Base-by-base conservation (phyloP, 306 rosid species). In the Inga leiocalycina region DNA sequence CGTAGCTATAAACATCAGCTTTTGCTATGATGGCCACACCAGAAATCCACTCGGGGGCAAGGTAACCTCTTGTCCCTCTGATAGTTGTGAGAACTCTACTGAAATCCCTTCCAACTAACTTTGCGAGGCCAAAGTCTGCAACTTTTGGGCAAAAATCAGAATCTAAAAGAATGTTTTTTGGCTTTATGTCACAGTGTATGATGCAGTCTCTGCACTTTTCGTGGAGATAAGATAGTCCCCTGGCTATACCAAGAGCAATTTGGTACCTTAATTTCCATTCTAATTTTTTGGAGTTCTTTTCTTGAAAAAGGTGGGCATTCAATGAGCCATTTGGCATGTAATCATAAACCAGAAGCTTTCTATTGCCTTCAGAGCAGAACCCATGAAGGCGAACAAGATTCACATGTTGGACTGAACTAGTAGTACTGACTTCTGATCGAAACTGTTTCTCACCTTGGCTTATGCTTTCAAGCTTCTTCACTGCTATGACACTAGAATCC, bases 1-100 rank as follows among this genome's bases (percentile, higher is more conserved):
- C 99, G 0, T 85, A 95, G 89, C 99, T 95, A 80, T 90, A 95
- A 14, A 93, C 98, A 82, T 95, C 99, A 0, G 99, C 97, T 84
- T 93, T 95, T 2, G 94, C 89, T 7, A 98, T 93, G 39, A 95
- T 87, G 3, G 99, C 89, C 82, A 91, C 90, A 13, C 98, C 99
- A 3, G 94, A 89, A 68, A 92, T 92, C 99, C 99, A 95, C 76
- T 95, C 98, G 0, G 97, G 99, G 0, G 99, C 99, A 20, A 92
- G 91, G 67, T 95, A 95, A 2, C 98, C 98, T 82, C 95, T 88
- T 35, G 98, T 95, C n/a, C 99, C 98, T 93, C 99, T 91, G 89
- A 93, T 92, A n/a, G 97, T 91, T 22, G 99, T 93, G 45, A 93
- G 91, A 71, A 95, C 99, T 54, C 97, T 81, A 79, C 98, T 93